A percentile compares a stretch with the other conserved stretches of the same genome.
Conservation (phyloP, 106 monocot species). For the Ottelia alismoides region DNA sequence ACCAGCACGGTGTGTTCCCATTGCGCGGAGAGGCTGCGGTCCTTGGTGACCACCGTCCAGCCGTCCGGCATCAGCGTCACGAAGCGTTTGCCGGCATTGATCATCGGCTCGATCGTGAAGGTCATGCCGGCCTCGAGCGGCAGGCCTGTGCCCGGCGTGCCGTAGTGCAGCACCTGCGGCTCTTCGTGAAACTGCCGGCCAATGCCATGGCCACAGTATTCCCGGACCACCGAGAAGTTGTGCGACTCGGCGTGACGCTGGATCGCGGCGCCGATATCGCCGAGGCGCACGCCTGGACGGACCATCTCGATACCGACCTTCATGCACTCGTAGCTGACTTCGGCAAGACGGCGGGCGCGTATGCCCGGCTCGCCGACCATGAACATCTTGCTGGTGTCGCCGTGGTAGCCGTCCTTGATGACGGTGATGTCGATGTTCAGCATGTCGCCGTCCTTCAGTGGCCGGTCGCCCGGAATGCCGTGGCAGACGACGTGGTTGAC, state of each 20-base stretch:
- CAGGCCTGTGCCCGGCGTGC: too few relatives aligned
- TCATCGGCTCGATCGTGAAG: too few relatives aligned
- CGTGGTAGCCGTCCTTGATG: background rate
- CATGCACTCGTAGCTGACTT: background rate
- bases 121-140: too few relatives aligned
- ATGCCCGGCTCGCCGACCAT: too few relatives aligned
- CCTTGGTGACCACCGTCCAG: too few relatives aligned
- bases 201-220: background rate
- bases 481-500: background rate
- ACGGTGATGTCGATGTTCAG: background rate
- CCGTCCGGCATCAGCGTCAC: too few relatives aligned
- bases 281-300: background rate
- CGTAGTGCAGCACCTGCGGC: background rate
- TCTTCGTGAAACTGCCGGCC: background rate
- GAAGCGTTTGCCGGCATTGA: too few relatives aligned
- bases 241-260: background rate
- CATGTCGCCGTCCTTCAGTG: background rate
- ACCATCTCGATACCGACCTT: background rate
- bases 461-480: background rate
- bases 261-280: background rate
- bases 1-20: too few relatives aligned
- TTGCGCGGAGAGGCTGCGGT: too few relatives aligned
- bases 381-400: background rate
- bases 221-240: background rate
- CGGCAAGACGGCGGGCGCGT: background rate